Conservation (phyloP, 2,329 filamentous ascomycete species). For the Ophiostoma himal-ulmi region DNA sequence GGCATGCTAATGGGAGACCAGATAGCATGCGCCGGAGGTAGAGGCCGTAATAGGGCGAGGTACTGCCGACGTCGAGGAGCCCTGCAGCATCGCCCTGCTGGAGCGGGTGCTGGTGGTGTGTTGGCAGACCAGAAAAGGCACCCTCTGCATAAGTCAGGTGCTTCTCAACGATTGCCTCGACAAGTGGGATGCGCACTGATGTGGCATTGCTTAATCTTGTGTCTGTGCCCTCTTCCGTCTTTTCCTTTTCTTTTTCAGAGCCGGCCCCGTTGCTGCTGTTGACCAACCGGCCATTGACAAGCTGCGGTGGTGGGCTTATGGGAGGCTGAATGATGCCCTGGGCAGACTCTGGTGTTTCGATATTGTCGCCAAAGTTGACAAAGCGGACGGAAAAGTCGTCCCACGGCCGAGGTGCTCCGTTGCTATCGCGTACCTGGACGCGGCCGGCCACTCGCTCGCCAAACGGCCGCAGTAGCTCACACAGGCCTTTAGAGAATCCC, state of each 20-base stretch:
- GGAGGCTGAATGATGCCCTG: constrained; percentile 32
- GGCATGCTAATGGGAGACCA: constrained; percentile 67
- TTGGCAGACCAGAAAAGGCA: constrained; percentile 40
- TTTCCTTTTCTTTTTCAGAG: constrained; percentile 23
- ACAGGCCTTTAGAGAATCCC: constrained; percentile 74
- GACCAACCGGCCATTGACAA: constrained; percentile 10
- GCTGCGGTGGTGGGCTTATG: constrained; percentile 20
- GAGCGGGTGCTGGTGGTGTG: constrained; percentile 28
- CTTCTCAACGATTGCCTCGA: constrained; percentile 74
- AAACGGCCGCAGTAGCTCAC: constrained; percentile 83
- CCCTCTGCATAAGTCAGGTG: constrained; percentile 73
- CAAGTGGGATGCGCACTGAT: constrained; percentile 53
- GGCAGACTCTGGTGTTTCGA: constrained; percentile 46
- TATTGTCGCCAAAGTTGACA: constrained; percentile 58
- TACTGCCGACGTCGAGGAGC: constrained; percentile 43
- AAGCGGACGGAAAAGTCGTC: constrained; percentile 92
- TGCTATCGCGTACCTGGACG: constrained; percentile 83
- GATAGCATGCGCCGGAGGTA: constrained; percentile 82
- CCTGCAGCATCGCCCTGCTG: constrained; percentile 33
- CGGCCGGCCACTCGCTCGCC: constrained; percentile 84
- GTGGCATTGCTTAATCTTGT: constrained; percentile 18
- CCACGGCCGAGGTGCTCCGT: constrained; percentile 72
- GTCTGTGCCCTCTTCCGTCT: neutral
- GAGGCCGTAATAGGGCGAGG: constrained; percentile 76
- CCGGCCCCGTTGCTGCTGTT: neutral